Evolutionary conservation across 371 early-diverging fungal species (phyloP).

Genomic region (Saksenaea vasiformis): DNA sequence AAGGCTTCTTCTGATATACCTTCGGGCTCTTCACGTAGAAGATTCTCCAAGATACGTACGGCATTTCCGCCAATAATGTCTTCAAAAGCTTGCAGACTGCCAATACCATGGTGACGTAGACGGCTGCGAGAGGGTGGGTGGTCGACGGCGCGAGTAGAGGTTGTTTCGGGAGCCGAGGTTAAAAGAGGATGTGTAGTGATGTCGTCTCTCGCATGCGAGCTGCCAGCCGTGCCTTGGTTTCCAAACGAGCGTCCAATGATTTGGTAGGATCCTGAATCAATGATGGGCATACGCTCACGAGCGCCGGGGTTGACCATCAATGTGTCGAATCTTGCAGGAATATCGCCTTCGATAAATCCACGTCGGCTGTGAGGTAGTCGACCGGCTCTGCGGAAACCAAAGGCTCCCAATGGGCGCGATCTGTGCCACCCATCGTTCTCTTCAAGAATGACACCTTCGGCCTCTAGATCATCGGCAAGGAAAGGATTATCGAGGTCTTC

Average conservation of each 20-base stretch:
- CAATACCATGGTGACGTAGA: conserved; percentile 23
- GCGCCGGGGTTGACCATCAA: not conserved
- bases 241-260: conserved; percentile 35
- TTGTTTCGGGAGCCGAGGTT: conserved; percentile 25
- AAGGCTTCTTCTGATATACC: conserved; percentile 35
- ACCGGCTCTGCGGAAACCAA: conserved; percentile 13
- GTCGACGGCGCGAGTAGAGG: conserved; percentile 14
- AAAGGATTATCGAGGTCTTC: conserved; percentile 63
- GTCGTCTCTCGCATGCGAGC: conserved; percentile 46
- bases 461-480: conserved; percentile 35
- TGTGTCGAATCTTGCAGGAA: conserved; percentile 5
- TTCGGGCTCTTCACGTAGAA: conserved; percentile 57
- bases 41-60: conserved; percentile 64
- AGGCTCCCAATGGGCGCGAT: conserved; percentile 13
- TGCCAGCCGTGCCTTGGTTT: conserved; percentile 18
- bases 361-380: conserved; percentile 10
- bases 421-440: conserved; percentile 17
- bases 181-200: conserved; percentile 73
- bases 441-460: conserved; percentile 32
- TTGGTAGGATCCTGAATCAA: conserved; percentile 13
- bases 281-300: conserved; percentile 11
- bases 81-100: conserved; percentile 68
- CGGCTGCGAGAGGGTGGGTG: conserved; percentile 18
- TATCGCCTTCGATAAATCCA: conserved; percentile 8
- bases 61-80: conserved; percentile 73